Evolutionary conservation across 257 asterid genomes (phyloP).

Genomic region (Capsicum rhomboideum): DNA sequence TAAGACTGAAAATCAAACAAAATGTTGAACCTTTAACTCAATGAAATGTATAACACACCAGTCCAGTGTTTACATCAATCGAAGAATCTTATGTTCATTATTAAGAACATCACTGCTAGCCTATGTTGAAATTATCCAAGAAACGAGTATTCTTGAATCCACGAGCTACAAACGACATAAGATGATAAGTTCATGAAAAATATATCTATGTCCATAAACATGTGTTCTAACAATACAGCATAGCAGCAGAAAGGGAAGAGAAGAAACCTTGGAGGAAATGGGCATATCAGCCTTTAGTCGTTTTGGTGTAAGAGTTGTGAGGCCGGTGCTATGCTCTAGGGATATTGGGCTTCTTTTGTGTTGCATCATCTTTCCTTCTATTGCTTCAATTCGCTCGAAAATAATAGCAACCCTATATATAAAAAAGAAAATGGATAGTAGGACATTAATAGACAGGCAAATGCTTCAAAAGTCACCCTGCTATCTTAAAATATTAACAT

Average conservation of each 20-base stretch:
- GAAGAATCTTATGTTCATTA: background rate
- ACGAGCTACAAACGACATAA: background rate
- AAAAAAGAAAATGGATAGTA: background rate
- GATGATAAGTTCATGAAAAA: background rate
- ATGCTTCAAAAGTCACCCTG: background rate
- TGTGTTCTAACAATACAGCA: background rate
- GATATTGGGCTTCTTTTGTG: constrained; percentile 60
- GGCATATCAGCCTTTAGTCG: constrained; percentile 51
- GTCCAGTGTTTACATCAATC: background rate
- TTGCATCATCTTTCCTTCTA: constrained; percentile 62
- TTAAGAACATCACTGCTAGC: background rate
- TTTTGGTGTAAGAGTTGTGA: constrained; percentile 52
- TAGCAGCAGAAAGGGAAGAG: background rate
- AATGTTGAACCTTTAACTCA: background rate
- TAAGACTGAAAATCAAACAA: background rate
- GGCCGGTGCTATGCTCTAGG: constrained; percentile 40
- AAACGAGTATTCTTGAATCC: background rate
- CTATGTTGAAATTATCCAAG: background rate
- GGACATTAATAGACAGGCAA: background rate
- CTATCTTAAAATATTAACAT: background rate
- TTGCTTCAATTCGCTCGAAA: constrained; percentile 11
- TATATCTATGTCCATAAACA: background rate
- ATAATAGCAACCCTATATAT: background rate
- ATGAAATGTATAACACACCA: background rate
- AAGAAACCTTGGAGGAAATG: constrained; percentile 64